Base-by-base conservation (phyloP, 2,329 filamentous ascomycete genomes). In the Exophiala aquamarina region DNA sequence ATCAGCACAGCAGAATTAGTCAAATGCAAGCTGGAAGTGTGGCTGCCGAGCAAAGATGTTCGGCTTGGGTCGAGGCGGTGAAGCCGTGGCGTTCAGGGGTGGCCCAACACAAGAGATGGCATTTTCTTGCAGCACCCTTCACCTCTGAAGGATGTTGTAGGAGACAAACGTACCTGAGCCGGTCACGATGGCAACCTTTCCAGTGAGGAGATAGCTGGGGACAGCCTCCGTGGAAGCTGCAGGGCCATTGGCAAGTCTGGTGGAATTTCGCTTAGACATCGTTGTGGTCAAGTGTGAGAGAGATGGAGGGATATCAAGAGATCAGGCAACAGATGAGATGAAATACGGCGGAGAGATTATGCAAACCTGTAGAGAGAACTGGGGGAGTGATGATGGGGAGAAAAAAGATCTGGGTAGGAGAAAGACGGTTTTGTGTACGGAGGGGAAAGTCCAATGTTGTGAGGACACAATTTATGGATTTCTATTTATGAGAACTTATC, bases 161-260 rank as follows among this genome's bases (percentile, higher is more conserved):
- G 23, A 11, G 23, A 11, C 19, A 17, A 23, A 59, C 57, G 29
- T 58, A 52, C 58, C 57, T 39, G 61, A 58, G 40, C 61, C 61
- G 13, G 61, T 63, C 31, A 63, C 61, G 28, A 63, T 33, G 29
- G 61, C 61, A 13, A 62, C 59, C 67, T 79, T 77, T 49, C 76
- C 76, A 43, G 70, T 82, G 31, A 60, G 49, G 35, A 60, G 54
- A 43, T 60, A 60, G 44, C 52, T 58, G 31, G 57, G 55, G 17
- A 44, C 43, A 35, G 50, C 21, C 17, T 37, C 53, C 3, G 53
- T 41, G 18, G 35, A 42, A 32, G 52, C 46, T 41, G 49, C 44
- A 42, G 29, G 14, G 14, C 50, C 52, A 47, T 56, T 59, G 48
- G 54, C 45, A 28, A 52, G 32, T 45, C 49, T 56, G 35, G 47